Evolutionary conservation across 2,329 filamentous ascomycete species (phyloP).

Genomic region (Stagonosporopsis chrysanthemi): DNA sequence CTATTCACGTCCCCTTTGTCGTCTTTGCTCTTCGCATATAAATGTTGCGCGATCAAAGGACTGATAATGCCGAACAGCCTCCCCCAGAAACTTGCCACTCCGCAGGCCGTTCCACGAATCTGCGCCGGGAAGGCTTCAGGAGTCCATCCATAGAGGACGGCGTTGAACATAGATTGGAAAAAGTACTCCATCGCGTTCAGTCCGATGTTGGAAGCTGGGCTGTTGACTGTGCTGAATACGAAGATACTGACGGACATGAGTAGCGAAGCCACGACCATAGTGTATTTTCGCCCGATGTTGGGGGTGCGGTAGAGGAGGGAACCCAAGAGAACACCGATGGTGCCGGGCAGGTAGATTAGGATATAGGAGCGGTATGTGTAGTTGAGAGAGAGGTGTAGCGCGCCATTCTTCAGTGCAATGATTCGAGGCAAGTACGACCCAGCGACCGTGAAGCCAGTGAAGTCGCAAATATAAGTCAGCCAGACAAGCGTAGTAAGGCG

Average conservation of each 20-base stretch:
- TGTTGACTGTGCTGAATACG: conserved; percentile 56
- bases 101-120: conserved; percentile 61
- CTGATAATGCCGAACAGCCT: conserved; percentile 65
- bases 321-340: conserved; percentile 60
- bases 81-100: conserved; percentile 66
- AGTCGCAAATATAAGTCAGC: conserved; percentile 61
- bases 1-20: conserved; percentile 55
- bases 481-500: conserved; percentile 58
- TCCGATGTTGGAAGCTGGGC: conserved; percentile 56
- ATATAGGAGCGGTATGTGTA: conserved; percentile 63
- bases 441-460: conserved; percentile 59
- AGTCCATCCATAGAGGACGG: conserved; percentile 61
- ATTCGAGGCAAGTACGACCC: conserved; percentile 60
- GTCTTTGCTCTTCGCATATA: conserved; percentile 37
- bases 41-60: conserved; percentile 62
- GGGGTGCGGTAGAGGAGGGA: conserved; percentile 57
- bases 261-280: conserved; percentile 53
- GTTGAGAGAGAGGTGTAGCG: conserved; percentile 53
- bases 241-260: conserved; percentile 57
- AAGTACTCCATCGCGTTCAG: conserved; percentile 62
- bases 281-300: conserved; percentile 55
- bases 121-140: conserved; percentile 61
- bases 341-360: conserved; percentile 62
- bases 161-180: conserved; percentile 62
- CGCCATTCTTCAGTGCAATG: conserved; percentile 61